Conservation (phyloP, 2,329 filamentous ascomycete genomes). For the Beauveria brongniartii region DNA sequence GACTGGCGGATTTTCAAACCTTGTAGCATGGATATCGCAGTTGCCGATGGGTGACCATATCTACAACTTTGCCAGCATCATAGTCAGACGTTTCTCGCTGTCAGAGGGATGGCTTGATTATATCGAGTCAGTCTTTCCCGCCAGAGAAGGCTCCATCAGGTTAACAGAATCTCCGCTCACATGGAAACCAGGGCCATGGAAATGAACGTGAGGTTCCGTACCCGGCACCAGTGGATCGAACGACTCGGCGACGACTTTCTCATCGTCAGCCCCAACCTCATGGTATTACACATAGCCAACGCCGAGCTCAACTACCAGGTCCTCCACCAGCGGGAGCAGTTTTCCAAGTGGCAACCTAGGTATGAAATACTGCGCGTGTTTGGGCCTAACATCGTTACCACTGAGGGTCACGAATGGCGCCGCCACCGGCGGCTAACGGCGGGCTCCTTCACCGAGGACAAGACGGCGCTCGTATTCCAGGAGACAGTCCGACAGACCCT, state of each 20-base stretch:
- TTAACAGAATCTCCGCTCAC: background rate
- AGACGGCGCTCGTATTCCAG: constrained; percentile 57
- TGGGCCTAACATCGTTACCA: constrained; percentile 63
- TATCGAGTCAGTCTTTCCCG: constrained; percentile 44
- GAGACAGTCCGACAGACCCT: constrained; percentile 56
- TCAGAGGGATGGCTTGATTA: constrained; percentile 46
- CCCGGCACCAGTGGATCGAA: constrained; percentile 49
- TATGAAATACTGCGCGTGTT: constrained; percentile 39
- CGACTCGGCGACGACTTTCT: constrained; percentile 56
- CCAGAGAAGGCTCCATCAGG: background rate
- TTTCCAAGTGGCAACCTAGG: constrained; percentile 40
- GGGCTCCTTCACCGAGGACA: constrained; percentile 70
- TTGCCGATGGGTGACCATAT: background rate
- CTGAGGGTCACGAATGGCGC: constrained; percentile 63
- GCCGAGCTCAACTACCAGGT: constrained; percentile 60
- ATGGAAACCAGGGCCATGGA: constrained; percentile 36
- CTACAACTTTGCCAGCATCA: constrained; percentile 20
- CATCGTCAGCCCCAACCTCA: constrained; percentile 47
- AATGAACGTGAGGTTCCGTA: constrained; percentile 53
- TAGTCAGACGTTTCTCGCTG: constrained; percentile 46
- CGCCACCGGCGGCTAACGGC: constrained; percentile 67
- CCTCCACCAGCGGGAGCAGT: constrained; percentile 57
- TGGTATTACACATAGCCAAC: constrained; percentile 50
- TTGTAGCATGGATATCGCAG: background rate
- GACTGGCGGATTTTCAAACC: background rate